Evolutionary conservation across 1,284 basidiomycete genomes (phyloP), one percentile per base, ranked within the genome.

Genomic region (Puccinia coronata): DNA sequence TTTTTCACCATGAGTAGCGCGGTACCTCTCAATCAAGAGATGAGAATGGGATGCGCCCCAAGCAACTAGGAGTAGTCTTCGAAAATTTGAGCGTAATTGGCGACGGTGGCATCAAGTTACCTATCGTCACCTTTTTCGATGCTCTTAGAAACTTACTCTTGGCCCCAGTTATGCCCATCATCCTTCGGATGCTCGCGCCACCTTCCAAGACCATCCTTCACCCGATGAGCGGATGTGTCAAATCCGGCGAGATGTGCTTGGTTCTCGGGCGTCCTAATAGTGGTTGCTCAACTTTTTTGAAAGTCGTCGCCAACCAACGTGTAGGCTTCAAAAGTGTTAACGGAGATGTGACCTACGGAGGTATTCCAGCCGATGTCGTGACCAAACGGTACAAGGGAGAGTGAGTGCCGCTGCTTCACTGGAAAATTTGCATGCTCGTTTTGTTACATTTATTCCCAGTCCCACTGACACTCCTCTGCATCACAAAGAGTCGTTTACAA

Each of bases 21-120:
- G 49, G 49, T 18, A 36, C 47, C 11, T n/a, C 70, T 20, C 70
- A 72, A 16, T 34, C 70, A 5, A 25, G 25, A 25, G 70, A 72
- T 72, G 70, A 53, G 28, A 31, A 72, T 39, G 49, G 49, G 25
- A 14, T 51, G 9, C 70, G 39, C 1, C 91, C 91, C 86, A 96
- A 96, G 88, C 90, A 91, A 65, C 63, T 86, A 51, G 93, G 93
- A 51, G 92, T 94, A 36, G 90, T 90, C 28, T 94, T 92, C 92
- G 89, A 93, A 75, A 88, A 91, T 83, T 87, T 93, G 0, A 88
- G 91, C 81, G 93, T 95, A 65, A 88, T 91, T n/a, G 92, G 91
- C 39, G 85, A 89, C 0, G 93, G 92, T 36, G 91, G 91, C 53
- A 86, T 88, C 83, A 87, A 84, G 81, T 82, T 75, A n/a, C 51